phyloP scores from a whole-genome alignment of 306 rosid genomes.

The Rubus idaeus region DNA sequence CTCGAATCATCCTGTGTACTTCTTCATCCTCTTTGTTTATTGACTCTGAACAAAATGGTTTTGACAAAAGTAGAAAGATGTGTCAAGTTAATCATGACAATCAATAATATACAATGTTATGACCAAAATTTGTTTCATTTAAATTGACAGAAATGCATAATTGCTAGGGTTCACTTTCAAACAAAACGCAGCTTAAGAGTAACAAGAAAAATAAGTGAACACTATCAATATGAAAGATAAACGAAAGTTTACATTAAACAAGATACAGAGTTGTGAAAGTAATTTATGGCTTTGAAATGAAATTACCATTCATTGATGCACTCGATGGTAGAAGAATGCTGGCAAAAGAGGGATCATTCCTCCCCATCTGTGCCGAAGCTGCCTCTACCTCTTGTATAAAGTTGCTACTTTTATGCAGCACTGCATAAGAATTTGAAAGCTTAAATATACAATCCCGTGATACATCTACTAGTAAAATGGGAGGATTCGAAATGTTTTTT shows the following conservation, averaged over 20 bases:
- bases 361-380: constrained; percentile 32
- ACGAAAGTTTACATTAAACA: neutral
- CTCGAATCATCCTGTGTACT: constrained; percentile 36
- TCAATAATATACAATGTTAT: neutral
- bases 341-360: constrained; percentile 37
- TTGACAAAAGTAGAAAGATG: neutral
- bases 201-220: constrained; percentile 16
- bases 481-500: neutral
- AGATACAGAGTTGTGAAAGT: constrained; percentile 4
- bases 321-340: constrained; percentile 36
- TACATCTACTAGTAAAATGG: constrained; percentile 30
- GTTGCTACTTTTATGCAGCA: constrained; percentile 39
- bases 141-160: neutral
- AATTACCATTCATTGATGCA: constrained; percentile 44
- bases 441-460: constrained; percentile 47
- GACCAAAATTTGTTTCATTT: neutral
- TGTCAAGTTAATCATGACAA: neutral
- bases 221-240: neutral
- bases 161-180: neutral
- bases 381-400: constrained; percentile 36
- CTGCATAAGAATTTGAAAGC: constrained; percentile 29
- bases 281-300: constrained; percentile 7
- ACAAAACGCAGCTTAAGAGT: neutral
- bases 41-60: constrained; percentile 24
- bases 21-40: constrained; percentile 40